A percentile compares a stretch with the other conserved stretches of the same genome.
Conservation (phyloP, 148 eudicot species). For the Cornus kousa region DNA sequence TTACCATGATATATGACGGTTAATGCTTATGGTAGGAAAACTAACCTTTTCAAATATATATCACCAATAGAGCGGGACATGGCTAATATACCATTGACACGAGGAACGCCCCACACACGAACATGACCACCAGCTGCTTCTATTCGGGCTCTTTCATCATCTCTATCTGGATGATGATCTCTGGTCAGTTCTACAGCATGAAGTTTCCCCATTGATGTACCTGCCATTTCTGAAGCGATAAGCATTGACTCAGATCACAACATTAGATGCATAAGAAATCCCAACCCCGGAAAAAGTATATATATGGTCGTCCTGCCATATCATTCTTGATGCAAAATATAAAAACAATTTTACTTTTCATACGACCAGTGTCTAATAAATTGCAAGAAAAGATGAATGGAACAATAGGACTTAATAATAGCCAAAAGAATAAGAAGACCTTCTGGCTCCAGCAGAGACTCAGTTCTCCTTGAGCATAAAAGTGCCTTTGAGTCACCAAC, state of each 20-base stretch:
- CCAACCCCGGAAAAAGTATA: not conserved
- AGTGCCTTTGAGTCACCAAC: constrained; percentile 61
- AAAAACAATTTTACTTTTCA: not conserved
- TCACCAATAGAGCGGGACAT: constrained; percentile 40
- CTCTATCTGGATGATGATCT: constrained; percentile 86
- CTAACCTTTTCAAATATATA: no score
- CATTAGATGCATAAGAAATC: not conserved
- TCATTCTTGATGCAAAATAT: not conserved
- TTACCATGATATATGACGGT: no score
- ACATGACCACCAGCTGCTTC: constrained; percentile 81
- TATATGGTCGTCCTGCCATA: not conserved
- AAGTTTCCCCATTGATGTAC: constrained; percentile 27
- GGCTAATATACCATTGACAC: constrained; percentile 57
- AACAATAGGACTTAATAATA: not conserved
- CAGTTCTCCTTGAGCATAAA: constrained; percentile 35
- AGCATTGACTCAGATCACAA: not conserved
- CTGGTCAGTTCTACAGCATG: constrained; percentile 65
- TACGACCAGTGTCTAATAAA: not conserved
- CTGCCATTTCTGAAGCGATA: not conserved
- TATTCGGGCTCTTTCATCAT: constrained; percentile 73
- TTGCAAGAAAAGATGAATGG: not conserved
- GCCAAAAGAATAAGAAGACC: constrained; percentile 16
- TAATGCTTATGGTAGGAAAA: no score
- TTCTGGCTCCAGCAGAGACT: constrained; percentile 14
- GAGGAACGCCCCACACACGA: constrained; percentile 37